Base-by-base conservation (phyloP, 176 grass and related monocot genomes). In the Triticum turgidum region DNA sequence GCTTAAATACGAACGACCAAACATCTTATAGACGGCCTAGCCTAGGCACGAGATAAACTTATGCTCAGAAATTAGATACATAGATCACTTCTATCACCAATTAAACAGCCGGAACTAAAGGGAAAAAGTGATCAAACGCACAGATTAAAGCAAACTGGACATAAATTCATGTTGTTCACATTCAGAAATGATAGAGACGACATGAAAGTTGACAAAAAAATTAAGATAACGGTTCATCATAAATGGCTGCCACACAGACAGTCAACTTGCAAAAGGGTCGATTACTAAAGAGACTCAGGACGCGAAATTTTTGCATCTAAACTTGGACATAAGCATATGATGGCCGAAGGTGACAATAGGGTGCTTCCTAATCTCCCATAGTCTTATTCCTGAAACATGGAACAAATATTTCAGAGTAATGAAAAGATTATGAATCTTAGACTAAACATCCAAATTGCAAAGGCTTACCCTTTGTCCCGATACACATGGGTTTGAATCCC, bases 291-390 rank as follows among this genome's bases (percentile, higher is more conserved):
- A 87, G 85, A 87, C 73, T 80, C 76, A 87, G 76, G 61, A 69
- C 84, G 81, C 85, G 84, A 80, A 76, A 59, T 91, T 11, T 77
- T 74, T 59, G 58, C 85, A 87, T 91, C 81, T 52, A 74, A 78
- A 42, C 51, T 87, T 80, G 10, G 37, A 87, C 84, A 83, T 72
- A 74, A 75, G 11, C 76, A 80, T 79, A 73, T 83, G 73, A 65
- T 83, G 87, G 33, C 72, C 32, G 66, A 87, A 69, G 61, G 49
- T 87, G 81, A 86, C 68, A 91, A 83, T 38, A 49, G 49, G 89
- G 44, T 81, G 85, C 85, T 77, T 77, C 37, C 69, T 10, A 80
- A 81, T 84, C 69, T 68, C 37, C 69, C 66, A 69, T n/a, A 33
- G 21, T 87, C 61, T 91, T 87, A 39, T 39, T 39, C 38, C 38